Base-by-base conservation (phyloP, 2,329 filamentous ascomycete genomes). In the Penicillium rolfsii region DNA sequence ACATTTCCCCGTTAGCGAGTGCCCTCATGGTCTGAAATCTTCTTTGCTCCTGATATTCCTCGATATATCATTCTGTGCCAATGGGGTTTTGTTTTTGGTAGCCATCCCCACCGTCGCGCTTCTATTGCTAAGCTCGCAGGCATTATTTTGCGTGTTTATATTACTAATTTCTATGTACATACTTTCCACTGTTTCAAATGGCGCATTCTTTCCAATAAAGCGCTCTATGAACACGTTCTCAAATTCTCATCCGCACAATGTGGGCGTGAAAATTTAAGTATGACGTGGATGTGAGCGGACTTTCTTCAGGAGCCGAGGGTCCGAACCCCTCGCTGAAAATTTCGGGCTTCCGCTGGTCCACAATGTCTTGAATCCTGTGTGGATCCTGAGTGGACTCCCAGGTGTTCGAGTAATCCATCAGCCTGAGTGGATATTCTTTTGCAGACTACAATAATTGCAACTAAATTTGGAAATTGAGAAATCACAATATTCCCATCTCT, bases 21-120 rank as follows among this genome's bases (percentile, higher is more conserved):
- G 43, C 46, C 54, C 62, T 55, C 22, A 55, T 26, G 30, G 26
- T 33, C 54, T 48, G 35, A 9, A 12, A 4, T 35, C 55, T 24
- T 46, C 33, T 55, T 43, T 22, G 19, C 19, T 22, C 40, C 33
- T 45, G 49, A 64, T 62, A 64, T 62, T 53, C 56, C 60, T 57
- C 53, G 11, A 33, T 57, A 43, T 50, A 35, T 22, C 19, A 22
- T 33, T 26, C 50, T 5, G 28, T 52, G 8, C 26, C 43, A 22
- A 52, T 46, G 36, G 49, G 6, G 38, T 30, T 22, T 49, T 9
- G 9, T 40, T n/a, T 43, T 59, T 58, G 38, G 38, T 48, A 48
- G 38, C 30, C 41, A 46, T 26, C 14, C 14, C 38, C 46, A 57
- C 41, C 45, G 53, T 62, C 52, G 61, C 41, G 33, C 50, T 49